Evolutionary conservation across 805 yeast genomes (phyloP).

Genomic region (Sugiyamaella boreocaroliniensis): DNA sequence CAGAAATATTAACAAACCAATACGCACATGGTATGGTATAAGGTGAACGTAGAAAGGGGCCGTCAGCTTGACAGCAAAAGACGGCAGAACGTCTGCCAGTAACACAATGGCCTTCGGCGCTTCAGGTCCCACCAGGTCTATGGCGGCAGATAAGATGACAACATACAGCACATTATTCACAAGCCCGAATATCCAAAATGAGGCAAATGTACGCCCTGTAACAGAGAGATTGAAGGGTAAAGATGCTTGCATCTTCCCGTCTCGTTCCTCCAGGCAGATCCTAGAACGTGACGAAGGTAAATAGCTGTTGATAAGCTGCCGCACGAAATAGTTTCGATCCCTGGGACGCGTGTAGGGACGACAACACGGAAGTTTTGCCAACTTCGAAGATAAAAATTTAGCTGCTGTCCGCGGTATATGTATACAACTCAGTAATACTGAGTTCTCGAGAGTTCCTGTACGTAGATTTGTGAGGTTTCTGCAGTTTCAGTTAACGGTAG

Average conservation of each 20-base stretch:
- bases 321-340: too few species aligned
- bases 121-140: constrained; percentile 77
- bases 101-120: constrained; percentile 83
- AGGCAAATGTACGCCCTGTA: constrained; percentile 9
- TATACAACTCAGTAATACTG: too few species aligned
- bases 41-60: constrained; percentile 77
- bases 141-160: constrained; percentile 84
- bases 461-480: too few species aligned
- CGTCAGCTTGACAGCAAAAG: constrained; percentile 58
- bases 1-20: constrained; percentile 47
- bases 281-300: too few species aligned
- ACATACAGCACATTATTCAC: constrained; percentile 86
- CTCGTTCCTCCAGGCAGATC: too few species aligned
- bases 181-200: constrained; percentile 80
- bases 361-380: too few species aligned
- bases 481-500: too few species aligned
- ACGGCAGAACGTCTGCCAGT: constrained; percentile 80
- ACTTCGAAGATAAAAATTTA: too few species aligned
- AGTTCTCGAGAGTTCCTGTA: too few species aligned
- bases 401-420: too few species aligned
- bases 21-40: constrained; percentile 52
- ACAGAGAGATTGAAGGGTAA: not conserved
- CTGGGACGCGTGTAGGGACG: too few species aligned
- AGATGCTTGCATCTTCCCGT: not conserved
- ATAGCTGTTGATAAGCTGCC: too few species aligned